These are phyloP conservation scores for Centella asiatica DNA, from an alignment of 129 eudicot species.

Conservation along the genomic window DNA sequence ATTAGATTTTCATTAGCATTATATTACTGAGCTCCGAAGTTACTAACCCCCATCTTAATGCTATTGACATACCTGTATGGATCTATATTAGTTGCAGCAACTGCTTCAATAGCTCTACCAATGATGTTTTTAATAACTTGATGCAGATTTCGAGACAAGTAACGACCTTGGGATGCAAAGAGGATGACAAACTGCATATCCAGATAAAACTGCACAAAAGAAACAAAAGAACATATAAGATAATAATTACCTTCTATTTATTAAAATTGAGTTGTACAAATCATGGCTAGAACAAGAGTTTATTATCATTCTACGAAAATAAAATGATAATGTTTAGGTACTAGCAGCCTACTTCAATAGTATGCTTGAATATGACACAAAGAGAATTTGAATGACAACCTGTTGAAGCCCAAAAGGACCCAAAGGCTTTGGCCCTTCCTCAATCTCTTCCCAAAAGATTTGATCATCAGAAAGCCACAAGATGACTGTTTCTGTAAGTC, in stretches of 20 bases:
- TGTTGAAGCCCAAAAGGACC: constrained; percentile 92
- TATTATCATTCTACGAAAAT: background rate
- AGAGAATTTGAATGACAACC: constrained; percentile 32
- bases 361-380: background rate
- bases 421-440: constrained; percentile 52
- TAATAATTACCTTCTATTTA: no score
- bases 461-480: constrained; percentile 93
- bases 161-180: constrained; percentile 79
- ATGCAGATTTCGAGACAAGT: constrained; percentile 64
- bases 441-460: constrained; percentile 88
- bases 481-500: constrained; percentile 84
- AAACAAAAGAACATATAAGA: background rate
- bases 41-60: background rate
- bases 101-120: constrained; percentile 57
- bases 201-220: constrained; percentile 65
- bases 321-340: background rate
- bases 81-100: constrained; percentile 49
- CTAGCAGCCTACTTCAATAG: background rate
- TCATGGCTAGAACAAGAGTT: background rate
- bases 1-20: background rate
- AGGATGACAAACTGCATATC: constrained; percentile 78
- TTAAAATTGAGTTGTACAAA: background rate
- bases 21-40: background rate
- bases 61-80: constrained; percentile 40
- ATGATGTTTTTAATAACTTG: constrained; percentile 65